These are phyloP conservation scores for Venturia aucupariae DNA, from an alignment of 2,329 filamentous ascomycete genomes.

Conservation along the genomic window DNA sequence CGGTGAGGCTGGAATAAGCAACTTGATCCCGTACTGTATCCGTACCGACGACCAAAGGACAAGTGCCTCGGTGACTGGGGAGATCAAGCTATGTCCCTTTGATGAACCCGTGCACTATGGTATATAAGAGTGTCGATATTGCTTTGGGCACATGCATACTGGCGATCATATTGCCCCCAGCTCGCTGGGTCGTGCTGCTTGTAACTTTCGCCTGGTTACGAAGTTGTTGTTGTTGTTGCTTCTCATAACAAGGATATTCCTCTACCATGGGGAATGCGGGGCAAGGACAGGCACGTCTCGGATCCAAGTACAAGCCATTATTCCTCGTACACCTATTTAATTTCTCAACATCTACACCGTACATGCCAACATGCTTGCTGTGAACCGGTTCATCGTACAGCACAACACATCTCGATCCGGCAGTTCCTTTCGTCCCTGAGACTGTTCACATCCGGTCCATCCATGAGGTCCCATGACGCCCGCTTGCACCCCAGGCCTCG, in stretches of 20 bases:
- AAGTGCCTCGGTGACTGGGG: neutral
- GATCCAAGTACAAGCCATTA: neutral
- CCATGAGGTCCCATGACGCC: neutral
- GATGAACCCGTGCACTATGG: neutral
- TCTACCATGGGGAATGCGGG: neutral
- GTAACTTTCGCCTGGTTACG: neutral
- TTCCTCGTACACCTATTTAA: too few species aligned
- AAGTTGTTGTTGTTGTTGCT: too few species aligned
- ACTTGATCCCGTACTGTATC: neutral
- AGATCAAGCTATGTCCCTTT: neutral
- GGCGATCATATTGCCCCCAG: neutral
- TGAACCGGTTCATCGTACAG: neutral
- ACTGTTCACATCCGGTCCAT: neutral
- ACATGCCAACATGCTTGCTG: neutral
- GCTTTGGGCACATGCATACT: neutral
- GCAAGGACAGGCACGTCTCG: neutral
- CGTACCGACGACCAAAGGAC: neutral
- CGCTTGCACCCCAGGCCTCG: neutral
- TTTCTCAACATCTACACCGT: too few species aligned
- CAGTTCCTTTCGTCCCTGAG: neutral
- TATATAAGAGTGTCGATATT: neutral
- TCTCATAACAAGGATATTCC: neutral
- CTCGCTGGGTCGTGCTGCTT: neutral
- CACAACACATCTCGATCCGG: neutral
- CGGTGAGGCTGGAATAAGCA: neutral